These are phyloP conservation scores for Lachnellula willkommii DNA, from an alignment of 2,329 filamentous ascomycete species.

Conservation along the genomic window DNA sequence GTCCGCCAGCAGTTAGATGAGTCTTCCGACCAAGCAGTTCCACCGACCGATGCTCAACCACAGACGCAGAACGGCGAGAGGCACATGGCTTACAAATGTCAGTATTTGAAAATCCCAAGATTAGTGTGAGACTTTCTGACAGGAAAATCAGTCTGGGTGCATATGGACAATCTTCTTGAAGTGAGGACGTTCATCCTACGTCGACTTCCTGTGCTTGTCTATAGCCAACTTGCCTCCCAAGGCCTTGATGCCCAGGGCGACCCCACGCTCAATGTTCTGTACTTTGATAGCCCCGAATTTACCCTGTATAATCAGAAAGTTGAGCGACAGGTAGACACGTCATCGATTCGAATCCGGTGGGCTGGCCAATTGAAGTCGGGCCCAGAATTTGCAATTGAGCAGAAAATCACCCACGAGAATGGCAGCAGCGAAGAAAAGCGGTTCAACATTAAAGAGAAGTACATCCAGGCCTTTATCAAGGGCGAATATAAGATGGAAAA, in stretches of 20 bases:
- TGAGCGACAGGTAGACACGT: constrained; percentile 65
- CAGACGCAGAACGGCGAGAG: constrained; percentile 61
- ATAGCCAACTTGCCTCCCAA: constrained; percentile 82
- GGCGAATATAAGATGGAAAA: constrained; percentile 92
- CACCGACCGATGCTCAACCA: constrained; percentile 37
- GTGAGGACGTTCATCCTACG: constrained; percentile 94
- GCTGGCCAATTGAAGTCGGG: constrained; percentile 75
- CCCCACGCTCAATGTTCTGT: constrained; percentile 88
- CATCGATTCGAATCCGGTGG: constrained; percentile 85
- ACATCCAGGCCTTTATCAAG: constrained; percentile 79
- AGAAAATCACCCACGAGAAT: constrained; percentile 76
- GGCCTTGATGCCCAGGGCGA: constrained; percentile 74
- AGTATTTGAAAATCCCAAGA: constrained; percentile 28
- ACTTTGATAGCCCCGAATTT: constrained; percentile 88
- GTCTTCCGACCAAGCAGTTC: constrained; percentile 36
- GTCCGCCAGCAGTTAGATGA: constrained; percentile 77
- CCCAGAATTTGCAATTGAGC: constrained; percentile 80
- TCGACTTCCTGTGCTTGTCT: constrained; percentile 83
- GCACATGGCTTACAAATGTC: constrained; percentile 84
- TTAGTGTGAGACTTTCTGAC: constrained; percentile 28
- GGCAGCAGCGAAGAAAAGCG: constrained; percentile 73
- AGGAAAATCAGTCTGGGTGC: constrained; percentile 70
- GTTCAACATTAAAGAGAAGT: constrained; percentile 89
- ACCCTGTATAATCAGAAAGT: constrained; percentile 83
- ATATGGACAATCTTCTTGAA: constrained; percentile 90